Percentiles rank a stretch among this genome's conserved stretches.
Conservation (phyloP, 2,329 filamentous ascomycete genomes). For the Acephala macrosclerotiorum region DNA sequence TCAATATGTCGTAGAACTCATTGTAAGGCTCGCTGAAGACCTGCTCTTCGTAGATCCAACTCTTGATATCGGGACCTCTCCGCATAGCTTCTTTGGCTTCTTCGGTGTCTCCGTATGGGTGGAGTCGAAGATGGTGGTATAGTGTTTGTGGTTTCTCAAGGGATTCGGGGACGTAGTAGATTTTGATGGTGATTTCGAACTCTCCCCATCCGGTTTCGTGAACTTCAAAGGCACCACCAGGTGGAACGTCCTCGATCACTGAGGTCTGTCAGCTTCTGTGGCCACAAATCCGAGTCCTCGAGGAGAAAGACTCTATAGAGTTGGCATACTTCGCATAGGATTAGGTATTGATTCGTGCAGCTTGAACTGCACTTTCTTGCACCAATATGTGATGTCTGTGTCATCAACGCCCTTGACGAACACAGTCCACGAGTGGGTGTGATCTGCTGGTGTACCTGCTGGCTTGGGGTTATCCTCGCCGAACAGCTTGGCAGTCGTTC, state of each 20-base stretch:
- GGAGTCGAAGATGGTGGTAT: conserved; percentile 89
- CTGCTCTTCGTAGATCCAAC: conserved; percentile 90
- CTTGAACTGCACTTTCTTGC: conserved; percentile 97
- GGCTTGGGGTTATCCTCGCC: conserved; percentile 83
- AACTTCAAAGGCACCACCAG: conserved; percentile 77
- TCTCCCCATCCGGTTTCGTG: conserved; percentile 97
- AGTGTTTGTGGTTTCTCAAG: conserved; percentile 95
- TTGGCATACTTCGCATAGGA: conserved; percentile 73
- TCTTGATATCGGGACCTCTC: conserved; percentile 70
- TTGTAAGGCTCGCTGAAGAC: conserved; percentile 98
- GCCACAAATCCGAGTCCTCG: background rate
- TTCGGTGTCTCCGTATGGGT: conserved; percentile 87
- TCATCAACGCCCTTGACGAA: conserved; percentile 91
- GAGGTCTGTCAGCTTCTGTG: background rate
- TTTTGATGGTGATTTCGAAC: conserved; percentile 94
- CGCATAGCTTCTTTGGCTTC: conserved; percentile 67
- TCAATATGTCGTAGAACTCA: conserved; percentile 87
- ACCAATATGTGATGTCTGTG: conserved; percentile 92
- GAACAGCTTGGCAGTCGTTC: conserved; percentile 81
- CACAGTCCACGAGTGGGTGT: conserved; percentile 96
- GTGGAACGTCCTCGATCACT: conserved; percentile 73
- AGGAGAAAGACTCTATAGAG: background rate
- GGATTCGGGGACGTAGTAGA: conserved; percentile 89
- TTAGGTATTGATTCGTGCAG: conserved; percentile 97
- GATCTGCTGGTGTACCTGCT: conserved; percentile 79